Evolutionary conservation across 1,284 basidiomycete species (phyloP).

Genomic region (Ceratobasidium sp.): DNA sequence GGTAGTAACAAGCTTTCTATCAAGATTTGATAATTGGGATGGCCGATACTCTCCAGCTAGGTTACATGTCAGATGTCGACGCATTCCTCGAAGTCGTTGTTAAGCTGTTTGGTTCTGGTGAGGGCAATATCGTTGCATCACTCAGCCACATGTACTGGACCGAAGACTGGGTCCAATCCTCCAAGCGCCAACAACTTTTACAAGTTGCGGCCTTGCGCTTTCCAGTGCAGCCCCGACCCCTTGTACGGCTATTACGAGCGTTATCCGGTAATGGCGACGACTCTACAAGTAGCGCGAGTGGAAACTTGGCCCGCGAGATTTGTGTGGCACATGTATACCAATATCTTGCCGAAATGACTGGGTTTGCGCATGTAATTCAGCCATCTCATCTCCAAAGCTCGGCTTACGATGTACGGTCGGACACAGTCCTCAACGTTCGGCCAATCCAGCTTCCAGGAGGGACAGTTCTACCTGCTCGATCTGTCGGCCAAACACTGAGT

Average conservation of each 20-base stretch:
- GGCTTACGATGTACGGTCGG: conserved; percentile 76
- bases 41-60: conserved; percentile 78
- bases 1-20: conserved; percentile 40
- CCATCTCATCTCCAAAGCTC: conserved; percentile 66
- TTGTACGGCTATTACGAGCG: conserved; percentile 79
- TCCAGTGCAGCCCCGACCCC: conserved; percentile 79
- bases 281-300: conserved; percentile 58
- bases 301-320: conserved; percentile 51
- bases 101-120: conserved; percentile 82
- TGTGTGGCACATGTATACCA: conserved; percentile 78
- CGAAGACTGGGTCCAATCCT: conserved; percentile 71
- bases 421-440: conserved; percentile 73
- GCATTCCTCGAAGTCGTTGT: conserved; percentile 82
- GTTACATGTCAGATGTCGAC: conserved; percentile 79
- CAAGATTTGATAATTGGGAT: conserved; percentile 77
- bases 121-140: conserved; percentile 72
- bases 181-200: conserved; percentile 77
- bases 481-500: conserved; percentile 75
- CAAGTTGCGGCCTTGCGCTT: conserved; percentile 84
- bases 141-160: conserved; percentile 84
- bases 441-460: conserved; percentile 82
- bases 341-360: conserved; percentile 78
- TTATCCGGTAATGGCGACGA: conserved; percentile 73
- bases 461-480: conserved; percentile 73
- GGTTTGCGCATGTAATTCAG: conserved; percentile 79